Base-by-base conservation (phyloP, 208 protist genomes). In the Trypanosoma avium region DNA sequence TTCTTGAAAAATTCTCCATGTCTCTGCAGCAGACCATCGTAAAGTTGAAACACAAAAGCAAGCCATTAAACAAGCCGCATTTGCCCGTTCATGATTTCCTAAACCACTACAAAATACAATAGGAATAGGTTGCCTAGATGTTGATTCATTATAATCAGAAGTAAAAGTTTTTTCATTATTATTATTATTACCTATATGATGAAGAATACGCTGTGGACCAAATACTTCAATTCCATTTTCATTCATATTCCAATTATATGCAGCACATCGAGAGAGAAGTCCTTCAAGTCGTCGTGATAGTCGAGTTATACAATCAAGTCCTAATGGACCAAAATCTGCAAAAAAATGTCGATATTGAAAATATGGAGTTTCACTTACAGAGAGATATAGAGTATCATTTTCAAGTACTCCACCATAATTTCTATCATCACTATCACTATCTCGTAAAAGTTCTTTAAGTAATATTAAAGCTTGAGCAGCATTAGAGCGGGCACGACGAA, bases 291-390 rank as follows among this genome's bases (percentile, higher is more conserved):
- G 71, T 6, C 79, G 73, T 15, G 83, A 92, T 38, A 95, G 91
- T 21, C 77, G 67, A 7, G 89, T 76, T 7, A 92, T 57, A 64
- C 79, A 82, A 61, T 78, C 76, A 24, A 98, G 53, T 54, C 97
- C 90, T 3, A 98, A 73, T 21, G 94, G 96, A 0, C 96, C 96
- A 77, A 97, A 98, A 68, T 98, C 96, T 2, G 86, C 88, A 63
- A 91, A 97, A 69, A 97, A 98, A 9, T 84, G 78, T 21, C 82
- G 80, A 79, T 98, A 98, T 26, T 86, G 36, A 70, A 96, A 88
- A 30, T 49, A 54, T 3, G 75, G 60, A 43, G 42, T 56, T 42
- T 63, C 67, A 29, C 59, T 49, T 24, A 82, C 35, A n/a, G 75
- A 82, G 26, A 85, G 49, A 35, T 80, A 88, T 55, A 78, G 67